Percentiles rank a stretch among this genome's conserved stretches.
Evolutionary conservation across 331 rosid species (phyloP).

Genomic region (Rosa hybrid): DNA sequence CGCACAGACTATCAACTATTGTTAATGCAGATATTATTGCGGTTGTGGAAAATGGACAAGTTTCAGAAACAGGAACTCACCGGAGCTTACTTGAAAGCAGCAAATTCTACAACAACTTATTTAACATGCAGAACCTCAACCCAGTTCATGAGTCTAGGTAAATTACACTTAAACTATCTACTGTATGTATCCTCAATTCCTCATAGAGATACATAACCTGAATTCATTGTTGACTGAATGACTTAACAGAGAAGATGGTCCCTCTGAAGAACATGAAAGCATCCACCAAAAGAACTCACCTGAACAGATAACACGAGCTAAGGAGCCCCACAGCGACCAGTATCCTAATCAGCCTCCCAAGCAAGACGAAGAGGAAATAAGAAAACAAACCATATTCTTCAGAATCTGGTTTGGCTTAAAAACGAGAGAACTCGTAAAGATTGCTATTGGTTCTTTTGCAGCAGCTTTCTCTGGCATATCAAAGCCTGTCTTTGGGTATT

Average conservation of each 20-base stretch:
- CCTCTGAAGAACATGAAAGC: conserved; percentile 37
- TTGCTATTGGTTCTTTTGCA: conserved; percentile 64
- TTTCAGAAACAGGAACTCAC: conserved; percentile 74
- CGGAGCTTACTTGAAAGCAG: conserved; percentile 62
- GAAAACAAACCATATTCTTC: conserved; percentile 50
- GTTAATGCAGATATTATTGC: conserved; percentile 81
- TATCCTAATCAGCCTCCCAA: conserved; percentile 23
- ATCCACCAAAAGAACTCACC: conserved; percentile 37
- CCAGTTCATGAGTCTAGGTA: conserved; percentile 57
- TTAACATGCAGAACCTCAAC: conserved; percentile 68
- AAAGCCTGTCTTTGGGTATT: conserved; percentile 81
- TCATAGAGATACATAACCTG: conserved; percentile 29
- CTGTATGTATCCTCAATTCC: not conserved
- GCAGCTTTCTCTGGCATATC: conserved; percentile 90
- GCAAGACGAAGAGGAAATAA: conserved; percentile 34
- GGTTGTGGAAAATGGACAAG: conserved; percentile 69
- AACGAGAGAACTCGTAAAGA: conserved; percentile 53
- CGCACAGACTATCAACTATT: conserved; percentile 82
- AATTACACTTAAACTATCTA: conserved; percentile 9
- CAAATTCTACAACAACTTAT: conserved; percentile 57
- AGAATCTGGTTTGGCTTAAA: conserved; percentile 79
- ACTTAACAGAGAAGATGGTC: conserved; percentile 41
- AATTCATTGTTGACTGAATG: conserved; percentile 28
- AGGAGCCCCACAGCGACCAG: conserved; percentile 23
- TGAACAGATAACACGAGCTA: conserved; percentile 35